Percentiles rank a stretch among this genome's conserved stretches.
phyloP scores from a whole-genome alignment of 495 filamentous ascomycete species.

The Letharia columbiana region DNA sequence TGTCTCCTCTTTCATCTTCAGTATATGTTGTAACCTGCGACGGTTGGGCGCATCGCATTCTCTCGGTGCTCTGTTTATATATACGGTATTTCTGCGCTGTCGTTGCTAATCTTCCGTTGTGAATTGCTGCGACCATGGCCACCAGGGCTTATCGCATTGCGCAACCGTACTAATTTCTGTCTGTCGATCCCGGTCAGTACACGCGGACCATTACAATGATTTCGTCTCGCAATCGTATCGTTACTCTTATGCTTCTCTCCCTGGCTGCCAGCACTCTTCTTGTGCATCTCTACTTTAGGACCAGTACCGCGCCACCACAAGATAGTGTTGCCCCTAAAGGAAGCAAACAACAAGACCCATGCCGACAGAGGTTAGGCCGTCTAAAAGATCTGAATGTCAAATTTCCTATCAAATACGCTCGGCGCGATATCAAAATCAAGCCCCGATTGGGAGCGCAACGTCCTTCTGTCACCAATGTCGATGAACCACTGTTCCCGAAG shows the following conservation, averaged over 20 bases:
- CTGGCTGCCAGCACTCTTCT: background rate
- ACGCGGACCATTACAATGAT: background rate
- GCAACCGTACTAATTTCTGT: background rate
- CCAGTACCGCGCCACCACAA: background rate
- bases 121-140: background rate
- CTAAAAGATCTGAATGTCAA: conserved; percentile 9
- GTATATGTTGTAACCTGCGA: background rate
- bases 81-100: background rate
- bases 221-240: background rate
- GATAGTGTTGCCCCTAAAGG: background rate
- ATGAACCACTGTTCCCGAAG: conserved; percentile 30
- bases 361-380: conserved; percentile 6
- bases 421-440: conserved; percentile 35
- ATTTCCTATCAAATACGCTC: conserved; percentile 30
- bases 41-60: background rate
- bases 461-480: conserved; percentile 28
- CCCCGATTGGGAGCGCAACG: background rate
- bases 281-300: background rate
- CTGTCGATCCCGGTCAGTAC: background rate
- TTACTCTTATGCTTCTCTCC: background rate
- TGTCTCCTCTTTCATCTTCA: background rate
- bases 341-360: background rate
- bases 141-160: background rate
- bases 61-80: background rate
- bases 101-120: background rate